Percentiles rank a stretch among this genome's conserved stretches.
These are phyloP conservation scores for Tetragonia tetragonoides DNA, from an alignment of 148 eudicot species.

Conservation along the genomic window DNA sequence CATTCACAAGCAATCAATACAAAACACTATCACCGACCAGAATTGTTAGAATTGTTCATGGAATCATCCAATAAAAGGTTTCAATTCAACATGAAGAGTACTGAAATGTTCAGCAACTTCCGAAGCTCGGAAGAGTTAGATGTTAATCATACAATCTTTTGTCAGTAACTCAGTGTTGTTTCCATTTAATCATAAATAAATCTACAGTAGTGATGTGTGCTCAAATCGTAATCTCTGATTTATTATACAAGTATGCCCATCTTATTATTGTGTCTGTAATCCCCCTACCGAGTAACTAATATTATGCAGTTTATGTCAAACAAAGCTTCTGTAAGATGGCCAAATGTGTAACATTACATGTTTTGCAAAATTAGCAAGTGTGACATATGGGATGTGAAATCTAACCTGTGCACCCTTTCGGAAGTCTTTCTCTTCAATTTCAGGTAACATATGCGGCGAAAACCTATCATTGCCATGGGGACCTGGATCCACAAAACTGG, in stretches of 20 bases:
- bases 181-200: too few species aligned
- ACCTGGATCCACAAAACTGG: constrained; percentile 97
- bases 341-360: not conserved
- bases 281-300: not conserved
- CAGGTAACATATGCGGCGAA: constrained; percentile 84
- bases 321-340: not conserved
- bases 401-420: constrained; percentile 96
- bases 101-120: constrained; percentile 3
- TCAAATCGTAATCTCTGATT: too few species aligned
- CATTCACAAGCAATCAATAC: too few species aligned
- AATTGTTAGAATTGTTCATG: too few species aligned
- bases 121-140: not conserved
- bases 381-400: not conserved
- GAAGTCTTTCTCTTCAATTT: constrained; percentile 74
- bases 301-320: not conserved
- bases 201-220: too few species aligned
- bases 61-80: too few species aligned
- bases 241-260: not conserved
- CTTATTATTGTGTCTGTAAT: not conserved
- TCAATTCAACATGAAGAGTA: not conserved
- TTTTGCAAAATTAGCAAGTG: not conserved
- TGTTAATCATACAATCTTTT: not conserved
- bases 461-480: constrained; percentile 95
- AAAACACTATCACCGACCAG: too few species aligned
- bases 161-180: too few species aligned